Conservation (phyloP, 106 monocot species). For the Acorus gramineus region DNA sequence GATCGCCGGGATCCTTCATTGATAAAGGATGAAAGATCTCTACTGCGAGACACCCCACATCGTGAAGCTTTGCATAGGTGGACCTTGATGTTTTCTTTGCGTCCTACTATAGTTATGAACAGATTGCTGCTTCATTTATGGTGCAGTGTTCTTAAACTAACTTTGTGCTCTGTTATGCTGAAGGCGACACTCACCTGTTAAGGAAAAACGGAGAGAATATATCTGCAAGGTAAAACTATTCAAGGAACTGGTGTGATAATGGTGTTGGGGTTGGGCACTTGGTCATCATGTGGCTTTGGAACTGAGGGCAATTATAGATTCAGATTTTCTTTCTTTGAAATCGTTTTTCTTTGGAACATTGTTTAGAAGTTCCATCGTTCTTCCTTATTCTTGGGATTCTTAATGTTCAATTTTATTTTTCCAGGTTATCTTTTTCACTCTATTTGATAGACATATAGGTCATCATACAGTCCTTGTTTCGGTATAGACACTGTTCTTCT, state of each 20-base stretch:
- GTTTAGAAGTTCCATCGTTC: too few relatives aligned
- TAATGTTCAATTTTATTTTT: too few relatives aligned
- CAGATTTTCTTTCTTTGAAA: too few relatives aligned
- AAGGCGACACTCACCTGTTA: constrained; percentile 95
- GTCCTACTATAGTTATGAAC: constrained; percentile 33
- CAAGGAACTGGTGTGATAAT: constrained; percentile 13
- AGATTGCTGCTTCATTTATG: constrained; percentile 54
- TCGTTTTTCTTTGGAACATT: too few relatives aligned
- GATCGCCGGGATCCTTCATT: constrained; percentile 68
- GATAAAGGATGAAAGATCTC: constrained; percentile 45
- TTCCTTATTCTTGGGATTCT: too few relatives aligned
- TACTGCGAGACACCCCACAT: constrained; percentile 42
- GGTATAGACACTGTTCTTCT: too few relatives aligned
- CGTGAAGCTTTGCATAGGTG: constrained; percentile 86
- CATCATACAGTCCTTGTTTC: too few relatives aligned
- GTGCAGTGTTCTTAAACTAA: constrained; percentile 65
- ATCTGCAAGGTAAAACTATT: constrained; percentile 89
- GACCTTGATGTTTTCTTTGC: constrained; percentile 58
- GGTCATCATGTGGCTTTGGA: neutral
- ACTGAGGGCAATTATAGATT: neutral
- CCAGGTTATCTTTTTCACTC: too few relatives aligned
- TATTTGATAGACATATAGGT: too few relatives aligned
- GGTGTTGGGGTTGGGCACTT: constrained; percentile 9
- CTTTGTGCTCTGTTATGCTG: constrained; percentile 61
- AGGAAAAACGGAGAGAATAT: constrained; percentile 99